Evolutionary conservation across 768 basidiomycete species (phyloP), one percentile per base, ranked within the genome.

Genomic region (Termitomyces sp.): DNA sequence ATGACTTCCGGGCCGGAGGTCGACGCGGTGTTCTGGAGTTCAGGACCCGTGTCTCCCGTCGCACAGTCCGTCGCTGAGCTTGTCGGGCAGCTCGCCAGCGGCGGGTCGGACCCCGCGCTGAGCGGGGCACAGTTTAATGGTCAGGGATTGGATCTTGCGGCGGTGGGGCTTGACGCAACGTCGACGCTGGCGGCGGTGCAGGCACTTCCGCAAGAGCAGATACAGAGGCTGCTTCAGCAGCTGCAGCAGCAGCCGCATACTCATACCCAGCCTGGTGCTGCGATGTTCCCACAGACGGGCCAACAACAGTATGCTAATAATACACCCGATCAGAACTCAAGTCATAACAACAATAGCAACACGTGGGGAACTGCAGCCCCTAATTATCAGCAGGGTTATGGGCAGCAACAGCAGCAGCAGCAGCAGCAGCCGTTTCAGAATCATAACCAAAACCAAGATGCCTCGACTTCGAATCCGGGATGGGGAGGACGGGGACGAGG

Each of bases 1-100:
- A 92, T 93, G 89, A 80, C 84, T 30, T 76, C 82, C 35, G 89
- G 90, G 24, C 75, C 81, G 22, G 87, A 89, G 53, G 78, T 83
- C 57, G 86, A 90, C 60, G 70, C 76, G 32, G 65, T 86, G 50
- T 87, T 89, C 72, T 89, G 87, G 87, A 84, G 74, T 54, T 72
- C 69, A 28, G 76, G 70, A 24, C 71, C 73, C 16, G 63, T 70
- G 16, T 61, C 63, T 18, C 62, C 67, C 22, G 63, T 65, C 22
- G 63, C 72, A 49, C 68, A 72, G 58, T 83, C 83, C n/a, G 87
- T 87, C 35, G 83, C 86, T 52, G 88, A 88, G 62, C 77, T 89
- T 46, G 83, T 89, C 36, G 80, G 83, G 35, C 85, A 87, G 71
- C 77, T 88, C 24, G 79, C 79, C 14, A 74, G 72, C 24, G 79